Conservation (phyloP, 371 early-diverging fungal species). For the Parasitella parasitica region DNA sequence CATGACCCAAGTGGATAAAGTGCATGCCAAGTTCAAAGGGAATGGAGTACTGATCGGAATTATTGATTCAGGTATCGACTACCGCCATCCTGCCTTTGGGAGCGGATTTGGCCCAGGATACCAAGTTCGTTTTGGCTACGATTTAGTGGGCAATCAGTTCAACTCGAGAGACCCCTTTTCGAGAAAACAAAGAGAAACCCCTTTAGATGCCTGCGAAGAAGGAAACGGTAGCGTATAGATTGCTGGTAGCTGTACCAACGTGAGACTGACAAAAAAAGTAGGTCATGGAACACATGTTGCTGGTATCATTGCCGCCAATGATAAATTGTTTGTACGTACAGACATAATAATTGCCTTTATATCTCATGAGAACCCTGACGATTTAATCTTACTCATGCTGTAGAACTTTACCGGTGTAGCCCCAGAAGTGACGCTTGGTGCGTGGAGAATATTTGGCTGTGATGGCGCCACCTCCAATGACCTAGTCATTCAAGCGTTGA, state of each 20-base stretch:
- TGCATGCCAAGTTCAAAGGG: slow-evolving; percentile 54
- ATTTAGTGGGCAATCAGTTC: slow-evolving; percentile 52
- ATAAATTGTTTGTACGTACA: slow-evolving; percentile 22
- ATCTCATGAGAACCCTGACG: not conserved
- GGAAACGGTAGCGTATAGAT: slow-evolving; percentile 16
- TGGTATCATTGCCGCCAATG: slow-evolving; percentile 69
- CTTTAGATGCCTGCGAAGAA: slow-evolving; percentile 20
- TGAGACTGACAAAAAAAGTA: not conserved
- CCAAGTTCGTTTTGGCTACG: slow-evolving; percentile 56
- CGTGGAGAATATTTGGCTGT: slow-evolving; percentile 73
- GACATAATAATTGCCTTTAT: not conserved
- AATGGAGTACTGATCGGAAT: slow-evolving; percentile 67
- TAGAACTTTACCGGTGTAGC: slow-evolving; percentile 65
- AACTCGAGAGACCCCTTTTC: slow-evolving; percentile 15
- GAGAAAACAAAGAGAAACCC: slow-evolving; percentile 5
- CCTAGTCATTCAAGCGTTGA: slow-evolving; percentile 66
- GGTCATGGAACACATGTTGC: slow-evolving; percentile 68
- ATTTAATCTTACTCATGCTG: too few species aligned
- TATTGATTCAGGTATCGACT: slow-evolving; percentile 71
- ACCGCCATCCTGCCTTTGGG: slow-evolving; percentile 70
- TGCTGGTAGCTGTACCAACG: not conserved
- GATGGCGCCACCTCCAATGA: slow-evolving; percentile 62
- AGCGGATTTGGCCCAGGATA: slow-evolving; percentile 63
- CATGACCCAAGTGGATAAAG: slow-evolving; percentile 62
- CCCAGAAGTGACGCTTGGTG: slow-evolving; percentile 61